phyloP scores from a whole-genome alignment of 148 eudicot genomes.

The Oxyria digyna region DNA sequence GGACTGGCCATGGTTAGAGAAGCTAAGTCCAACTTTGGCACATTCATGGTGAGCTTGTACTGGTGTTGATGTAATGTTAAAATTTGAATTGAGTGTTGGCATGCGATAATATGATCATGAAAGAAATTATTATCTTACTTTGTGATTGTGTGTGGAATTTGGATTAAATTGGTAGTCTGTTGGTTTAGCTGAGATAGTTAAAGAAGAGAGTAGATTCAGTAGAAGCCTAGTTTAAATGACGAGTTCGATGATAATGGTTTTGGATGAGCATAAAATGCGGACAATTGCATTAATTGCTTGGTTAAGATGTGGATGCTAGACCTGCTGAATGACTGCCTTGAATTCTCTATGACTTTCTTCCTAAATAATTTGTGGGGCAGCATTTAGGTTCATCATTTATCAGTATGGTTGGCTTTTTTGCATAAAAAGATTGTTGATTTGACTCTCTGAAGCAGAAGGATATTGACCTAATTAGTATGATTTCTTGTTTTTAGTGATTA shows the following conservation, averaged over 20 bases:
- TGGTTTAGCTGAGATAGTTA: neutral
- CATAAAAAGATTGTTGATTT: neutral
- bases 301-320: too few relatives aligned
- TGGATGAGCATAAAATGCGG: neutral
- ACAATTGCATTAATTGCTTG: neutral
- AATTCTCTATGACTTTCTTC: neutral
- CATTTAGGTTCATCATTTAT: neutral
- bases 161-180: neutral
- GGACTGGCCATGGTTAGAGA: conserved; percentile 82
- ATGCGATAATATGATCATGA: neutral
- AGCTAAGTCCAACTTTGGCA: conserved; percentile 51
- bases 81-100: neutral
- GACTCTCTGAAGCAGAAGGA: neutral
- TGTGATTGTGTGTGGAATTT: neutral
- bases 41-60: conserved; percentile 58
- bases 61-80: neutral
- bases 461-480: neutral
- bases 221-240: neutral
- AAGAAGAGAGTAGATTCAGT: neutral
- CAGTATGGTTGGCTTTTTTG: neutral
- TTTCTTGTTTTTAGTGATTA: neutral
- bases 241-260: neutral
- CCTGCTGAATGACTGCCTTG: neutral
- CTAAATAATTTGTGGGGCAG: neutral
- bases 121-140: neutral